phyloP scores from a whole-genome alignment of 2,329 filamentous ascomycete species.

The Diplodia corticola region DNA sequence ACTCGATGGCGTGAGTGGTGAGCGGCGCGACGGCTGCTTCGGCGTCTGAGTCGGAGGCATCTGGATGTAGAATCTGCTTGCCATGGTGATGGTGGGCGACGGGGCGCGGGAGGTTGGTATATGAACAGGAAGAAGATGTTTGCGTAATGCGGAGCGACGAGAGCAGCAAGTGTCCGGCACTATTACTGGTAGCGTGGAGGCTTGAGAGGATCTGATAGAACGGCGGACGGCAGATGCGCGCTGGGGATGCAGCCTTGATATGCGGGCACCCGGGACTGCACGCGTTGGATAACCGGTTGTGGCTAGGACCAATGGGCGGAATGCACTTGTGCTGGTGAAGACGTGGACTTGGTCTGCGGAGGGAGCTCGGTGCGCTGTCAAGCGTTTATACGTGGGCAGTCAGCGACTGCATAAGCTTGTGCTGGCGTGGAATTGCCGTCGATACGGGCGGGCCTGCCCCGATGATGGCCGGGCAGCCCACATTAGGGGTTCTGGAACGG shows the following conservation, averaged over 20 bases:
- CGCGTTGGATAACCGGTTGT: slow-evolving; percentile 22
- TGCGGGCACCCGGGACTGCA: slow-evolving; percentile 20
- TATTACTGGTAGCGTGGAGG: slow-evolving; percentile 6
- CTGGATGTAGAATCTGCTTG: slow-evolving; percentile 41
- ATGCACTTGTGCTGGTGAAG: neutral
- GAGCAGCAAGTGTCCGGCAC: slow-evolving; percentile 18
- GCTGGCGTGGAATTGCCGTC: slow-evolving; percentile 8
- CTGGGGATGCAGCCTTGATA: slow-evolving; percentile 24
- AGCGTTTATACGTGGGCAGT: slow-evolving; percentile 35
- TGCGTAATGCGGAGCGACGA: slow-evolving; percentile 21
- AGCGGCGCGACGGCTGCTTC: slow-evolving; percentile 40
- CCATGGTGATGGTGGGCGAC: slow-evolving; percentile 30
- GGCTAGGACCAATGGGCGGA: slow-evolving; percentile 20
- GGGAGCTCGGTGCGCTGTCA: slow-evolving; percentile 41
- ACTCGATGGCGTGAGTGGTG: slow-evolving; percentile 48
- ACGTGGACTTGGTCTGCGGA: slow-evolving; percentile 8
- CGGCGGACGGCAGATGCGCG: slow-evolving; percentile 15
- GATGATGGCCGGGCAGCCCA: slow-evolving; percentile 6
- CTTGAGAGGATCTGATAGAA: slow-evolving; percentile 20
- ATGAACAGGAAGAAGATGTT: neutral
- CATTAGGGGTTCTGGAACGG: slow-evolving; percentile 15
- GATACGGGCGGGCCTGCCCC: slow-evolving; percentile 1
- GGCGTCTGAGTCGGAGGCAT: slow-evolving; percentile 39
- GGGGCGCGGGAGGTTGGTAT: neutral
- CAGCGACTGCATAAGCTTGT: slow-evolving; percentile 20